phyloP scores from a whole-genome alignment of 768 basidiomycete species.

The Boletellus sp. region DNA sequence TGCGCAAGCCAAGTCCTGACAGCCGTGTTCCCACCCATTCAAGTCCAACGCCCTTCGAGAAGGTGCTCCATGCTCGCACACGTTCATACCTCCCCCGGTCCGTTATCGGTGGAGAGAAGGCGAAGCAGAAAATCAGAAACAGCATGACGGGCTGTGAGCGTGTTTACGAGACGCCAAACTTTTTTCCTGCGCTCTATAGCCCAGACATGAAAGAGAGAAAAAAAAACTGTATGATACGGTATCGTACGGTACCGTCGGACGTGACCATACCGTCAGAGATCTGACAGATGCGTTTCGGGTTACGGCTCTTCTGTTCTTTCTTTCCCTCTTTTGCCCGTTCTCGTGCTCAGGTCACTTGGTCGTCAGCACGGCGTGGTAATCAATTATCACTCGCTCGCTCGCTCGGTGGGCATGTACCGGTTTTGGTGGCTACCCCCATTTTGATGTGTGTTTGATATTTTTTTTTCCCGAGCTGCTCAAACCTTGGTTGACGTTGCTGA shows the following conservation, averaged over 20 bases:
- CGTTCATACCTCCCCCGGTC: slow-evolving; percentile 11
- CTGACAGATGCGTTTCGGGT: too few relatives aligned
- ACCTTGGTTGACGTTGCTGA: slow-evolving; percentile 27
- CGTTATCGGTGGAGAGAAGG: slow-evolving; percentile 17
- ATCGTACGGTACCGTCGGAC: slow-evolving; percentile 14
- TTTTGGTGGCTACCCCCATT: slow-evolving; percentile 8
- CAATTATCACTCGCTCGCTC: too few relatives aligned
- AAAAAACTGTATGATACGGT: slow-evolving; percentile 9
- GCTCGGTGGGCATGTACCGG: neutral
- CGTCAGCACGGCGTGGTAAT: too few relatives aligned
- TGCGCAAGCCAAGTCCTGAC: too few relatives aligned
- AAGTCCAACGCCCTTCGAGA: too few relatives aligned
- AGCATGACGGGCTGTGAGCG: slow-evolving; percentile 14
- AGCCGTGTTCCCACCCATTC: neutral
- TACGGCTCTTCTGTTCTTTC: neutral
- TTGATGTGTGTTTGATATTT: slow-evolving; percentile 1
- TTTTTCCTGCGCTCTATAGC: slow-evolving; percentile 27
- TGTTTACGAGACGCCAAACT: slow-evolving; percentile 19
- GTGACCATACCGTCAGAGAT: neutral
- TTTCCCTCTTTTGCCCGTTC: too few relatives aligned
- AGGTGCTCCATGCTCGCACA: slow-evolving; percentile 7
- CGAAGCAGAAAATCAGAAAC: neutral
- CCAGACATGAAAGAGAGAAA: slow-evolving; percentile 13
- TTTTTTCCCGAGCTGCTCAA: slow-evolving; percentile 4
- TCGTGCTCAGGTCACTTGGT: neutral